Conservation (phyloP, 352 stramenopile genomes). For the Thraustotheca clavata region DNA sequence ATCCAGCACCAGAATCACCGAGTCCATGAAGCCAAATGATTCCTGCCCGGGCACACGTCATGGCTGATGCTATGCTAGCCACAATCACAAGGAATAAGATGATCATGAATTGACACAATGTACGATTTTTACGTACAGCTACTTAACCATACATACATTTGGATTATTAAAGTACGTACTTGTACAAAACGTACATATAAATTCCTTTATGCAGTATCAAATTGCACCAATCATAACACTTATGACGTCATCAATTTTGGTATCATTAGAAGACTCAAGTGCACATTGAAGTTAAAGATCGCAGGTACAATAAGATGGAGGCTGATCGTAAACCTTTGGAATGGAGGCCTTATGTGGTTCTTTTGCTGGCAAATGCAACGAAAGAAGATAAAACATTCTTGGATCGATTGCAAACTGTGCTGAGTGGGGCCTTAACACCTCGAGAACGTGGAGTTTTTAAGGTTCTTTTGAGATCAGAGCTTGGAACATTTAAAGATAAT, state of each 20-base stretch:
- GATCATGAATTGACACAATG: neutral
- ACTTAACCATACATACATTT: too few species aligned
- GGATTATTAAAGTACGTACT: too few species aligned
- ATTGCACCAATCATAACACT: too few species aligned
- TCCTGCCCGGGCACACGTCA: constrained; percentile 3
- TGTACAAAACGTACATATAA: too few species aligned
- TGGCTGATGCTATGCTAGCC: neutral
- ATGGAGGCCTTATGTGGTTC: constrained; percentile 16
- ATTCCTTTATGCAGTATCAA: too few species aligned
- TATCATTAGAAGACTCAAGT: too few species aligned
- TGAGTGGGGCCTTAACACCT: constrained; percentile 17
- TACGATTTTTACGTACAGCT: too few species aligned
- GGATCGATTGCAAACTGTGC: constrained; percentile 9
- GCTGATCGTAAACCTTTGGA: neutral
- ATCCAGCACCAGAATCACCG: constrained; percentile 18
- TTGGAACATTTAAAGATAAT: neutral
- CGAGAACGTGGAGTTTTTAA: constrained; percentile 18
- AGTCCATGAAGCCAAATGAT: constrained; percentile 20
- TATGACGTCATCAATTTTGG: too few species aligned
- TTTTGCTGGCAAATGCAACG: constrained; percentile 1
- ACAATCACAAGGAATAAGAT: neutral
- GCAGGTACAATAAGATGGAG: too few species aligned
- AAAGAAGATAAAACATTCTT: constrained; percentile 7
- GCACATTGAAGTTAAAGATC: too few species aligned
- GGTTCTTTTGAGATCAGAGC: constrained; percentile 9